phyloP scores from a whole-genome alignment of 345 rosid genomes.

The Boechera divaricarpa region DNA sequence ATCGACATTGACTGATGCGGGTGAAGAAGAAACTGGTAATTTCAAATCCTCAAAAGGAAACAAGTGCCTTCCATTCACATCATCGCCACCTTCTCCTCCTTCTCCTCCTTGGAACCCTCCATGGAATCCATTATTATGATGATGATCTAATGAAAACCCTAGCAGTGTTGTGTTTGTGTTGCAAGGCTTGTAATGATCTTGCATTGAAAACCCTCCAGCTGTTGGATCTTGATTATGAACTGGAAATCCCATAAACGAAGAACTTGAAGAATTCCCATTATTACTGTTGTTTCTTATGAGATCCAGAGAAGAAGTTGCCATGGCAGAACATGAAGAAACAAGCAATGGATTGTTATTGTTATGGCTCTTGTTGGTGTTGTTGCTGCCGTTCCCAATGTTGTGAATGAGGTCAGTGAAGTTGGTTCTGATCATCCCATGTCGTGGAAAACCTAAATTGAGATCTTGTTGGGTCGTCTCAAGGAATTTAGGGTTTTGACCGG shows the following conservation, averaged over 20 bases:
- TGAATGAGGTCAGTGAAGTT: slow-evolving; percentile 70
- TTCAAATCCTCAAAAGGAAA: slow-evolving; percentile 96
- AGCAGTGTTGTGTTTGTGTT: slow-evolving; percentile 48
- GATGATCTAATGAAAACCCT: slow-evolving; percentile 80
- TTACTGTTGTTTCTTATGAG: slow-evolving; percentile 67
- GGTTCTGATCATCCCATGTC: slow-evolving; percentile 56
- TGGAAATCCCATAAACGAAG: slow-evolving; percentile 73
- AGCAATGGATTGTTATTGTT: slow-evolving; percentile 49
- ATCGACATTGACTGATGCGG: slow-evolving; percentile 40
- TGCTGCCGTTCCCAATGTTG: slow-evolving; percentile 47
- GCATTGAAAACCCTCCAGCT: slow-evolving; percentile 66
- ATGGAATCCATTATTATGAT: slow-evolving; percentile 58
- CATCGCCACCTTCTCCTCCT: slow-evolving; percentile 48
- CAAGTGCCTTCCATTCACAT: slow-evolving; percentile 63
- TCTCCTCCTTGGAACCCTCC: slow-evolving; percentile 51
- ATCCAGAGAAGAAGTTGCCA: slow-evolving; percentile 64
- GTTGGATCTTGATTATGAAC: slow-evolving; percentile 59
- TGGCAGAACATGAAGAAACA: slow-evolving; percentile 44
- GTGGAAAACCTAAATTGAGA: slow-evolving; percentile 75
- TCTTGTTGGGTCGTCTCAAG: slow-evolving; percentile 63
- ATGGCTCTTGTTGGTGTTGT: slow-evolving; percentile 33
- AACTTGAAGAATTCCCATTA: slow-evolving; percentile 53
- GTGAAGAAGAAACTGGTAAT: slow-evolving; percentile 59
- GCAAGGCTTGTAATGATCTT: slow-evolving; percentile 75
- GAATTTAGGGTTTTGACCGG: slow-evolving; percentile 63